Conservation (phyloP, 2,329 filamentous ascomycete species). For the Aureobasidium sp. region DNA sequence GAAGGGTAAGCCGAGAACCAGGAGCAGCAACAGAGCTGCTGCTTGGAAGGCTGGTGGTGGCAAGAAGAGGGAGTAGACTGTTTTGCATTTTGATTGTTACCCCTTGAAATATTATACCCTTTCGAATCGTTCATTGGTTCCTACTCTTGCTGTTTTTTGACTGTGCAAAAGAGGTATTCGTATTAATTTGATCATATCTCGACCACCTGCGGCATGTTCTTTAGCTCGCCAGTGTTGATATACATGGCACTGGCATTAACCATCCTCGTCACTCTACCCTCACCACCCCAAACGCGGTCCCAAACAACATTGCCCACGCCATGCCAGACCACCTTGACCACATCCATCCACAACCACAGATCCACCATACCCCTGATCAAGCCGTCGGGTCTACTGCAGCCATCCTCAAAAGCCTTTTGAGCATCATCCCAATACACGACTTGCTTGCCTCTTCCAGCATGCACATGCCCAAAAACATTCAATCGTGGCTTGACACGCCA, state of each 20-base stretch:
- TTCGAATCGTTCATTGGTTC: neutral
- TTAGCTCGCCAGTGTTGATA: constrained; percentile 40
- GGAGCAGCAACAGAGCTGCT: constrained; percentile 36
- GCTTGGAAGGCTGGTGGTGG: constrained; percentile 35
- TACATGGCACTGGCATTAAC: constrained; percentile 54
- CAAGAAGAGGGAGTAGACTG: constrained; percentile 5
- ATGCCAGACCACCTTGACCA: constrained; percentile 43
- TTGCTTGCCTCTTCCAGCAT: constrained; percentile 64
- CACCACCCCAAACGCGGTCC: constrained; percentile 51
- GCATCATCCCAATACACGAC: constrained; percentile 65
- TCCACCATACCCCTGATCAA: constrained; percentile 32
- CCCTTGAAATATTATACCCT: constrained; percentile 2
- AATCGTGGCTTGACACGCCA: constrained; percentile 66
- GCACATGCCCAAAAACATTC: constrained; percentile 80
- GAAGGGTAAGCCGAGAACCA: constrained; percentile 34
- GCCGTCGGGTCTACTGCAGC: constrained; percentile 39
- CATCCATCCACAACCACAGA: constrained; percentile 42
- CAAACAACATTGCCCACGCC: constrained; percentile 51
- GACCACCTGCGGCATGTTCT: constrained; percentile 37
- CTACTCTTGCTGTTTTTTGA: neutral
- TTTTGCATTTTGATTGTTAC: neutral
- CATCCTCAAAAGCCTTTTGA: constrained; percentile 63
- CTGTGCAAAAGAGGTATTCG: neutral
- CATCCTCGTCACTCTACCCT: constrained; percentile 37
- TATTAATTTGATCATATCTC: constrained; percentile 19